phyloP scores from a whole-genome alignment of 2,329 filamentous ascomycete species.

The Pseudogymnoascus sp. region DNA sequence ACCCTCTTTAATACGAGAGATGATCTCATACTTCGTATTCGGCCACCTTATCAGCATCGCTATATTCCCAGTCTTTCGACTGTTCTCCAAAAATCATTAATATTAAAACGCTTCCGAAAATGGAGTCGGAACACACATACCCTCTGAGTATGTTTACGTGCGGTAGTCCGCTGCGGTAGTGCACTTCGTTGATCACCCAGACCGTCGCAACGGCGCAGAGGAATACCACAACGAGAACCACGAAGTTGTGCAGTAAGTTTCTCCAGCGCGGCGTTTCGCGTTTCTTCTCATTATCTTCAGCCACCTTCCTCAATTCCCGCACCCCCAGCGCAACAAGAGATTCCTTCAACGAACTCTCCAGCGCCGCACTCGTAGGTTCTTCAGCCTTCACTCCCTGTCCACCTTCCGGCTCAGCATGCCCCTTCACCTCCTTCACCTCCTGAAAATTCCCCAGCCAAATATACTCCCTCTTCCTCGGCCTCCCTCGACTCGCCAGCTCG shows the following conservation, averaged over 20 bases:
- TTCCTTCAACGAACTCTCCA: not conserved
- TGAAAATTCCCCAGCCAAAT: not conserved
- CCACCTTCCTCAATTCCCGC: not conserved
- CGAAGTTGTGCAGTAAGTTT: not conserved
- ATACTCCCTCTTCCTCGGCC: not conserved
- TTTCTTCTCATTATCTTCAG: not conserved
- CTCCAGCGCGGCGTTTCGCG: not conserved
- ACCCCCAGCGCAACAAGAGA: not conserved
- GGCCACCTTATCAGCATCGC: not conserved
- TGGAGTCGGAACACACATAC: not conserved
- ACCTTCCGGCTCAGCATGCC: not conserved
- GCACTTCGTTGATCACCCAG: not conserved
- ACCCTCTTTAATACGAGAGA: too few relatives aligned
- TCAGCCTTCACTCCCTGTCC: not conserved
- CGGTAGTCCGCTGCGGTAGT: not conserved
- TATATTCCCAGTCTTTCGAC: not conserved
- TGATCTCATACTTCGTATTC: too few relatives aligned
- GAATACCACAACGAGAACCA: not conserved
- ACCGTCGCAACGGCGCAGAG: not conserved
- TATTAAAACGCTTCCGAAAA: not conserved
- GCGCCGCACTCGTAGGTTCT: not conserved
- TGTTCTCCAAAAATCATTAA: not conserved
- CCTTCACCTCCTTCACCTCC: not conserved
- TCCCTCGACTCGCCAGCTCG: not conserved
- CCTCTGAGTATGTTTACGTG: not conserved